Conservation (phyloP, 257 asterid genomes). For the Solanum sitiens region DNA sequence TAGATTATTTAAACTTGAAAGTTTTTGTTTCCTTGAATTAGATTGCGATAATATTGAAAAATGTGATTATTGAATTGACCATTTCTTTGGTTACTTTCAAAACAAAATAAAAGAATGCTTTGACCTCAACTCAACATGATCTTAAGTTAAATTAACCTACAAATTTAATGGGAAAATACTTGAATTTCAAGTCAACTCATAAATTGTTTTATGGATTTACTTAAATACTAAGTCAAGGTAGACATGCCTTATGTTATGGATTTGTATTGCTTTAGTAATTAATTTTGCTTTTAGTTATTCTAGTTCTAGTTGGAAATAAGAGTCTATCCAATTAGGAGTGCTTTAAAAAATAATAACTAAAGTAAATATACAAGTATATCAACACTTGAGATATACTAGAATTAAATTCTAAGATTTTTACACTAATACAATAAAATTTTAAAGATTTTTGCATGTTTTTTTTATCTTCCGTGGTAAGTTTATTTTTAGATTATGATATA, state of each 20-base stretch:
- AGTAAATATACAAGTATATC: too few species aligned
- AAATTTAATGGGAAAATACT: background rate
- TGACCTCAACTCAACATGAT: background rate
- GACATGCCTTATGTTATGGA: background rate
- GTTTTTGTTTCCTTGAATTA: background rate
- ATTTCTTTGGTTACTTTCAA: background rate
- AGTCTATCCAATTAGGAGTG: background rate
- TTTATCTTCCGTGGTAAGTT: too few species aligned
- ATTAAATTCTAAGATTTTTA: too few species aligned
- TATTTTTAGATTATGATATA: too few species aligned
- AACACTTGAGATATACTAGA: too few species aligned
- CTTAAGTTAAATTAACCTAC: background rate
- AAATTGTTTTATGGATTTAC: background rate
- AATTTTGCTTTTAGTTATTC: background rate
- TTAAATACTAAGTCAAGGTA: background rate
- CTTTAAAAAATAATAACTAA: background rate
- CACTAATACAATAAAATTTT: too few species aligned
- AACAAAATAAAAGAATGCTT: background rate
- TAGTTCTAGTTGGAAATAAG: background rate
- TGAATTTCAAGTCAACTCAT: background rate
- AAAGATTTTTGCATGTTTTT: too few species aligned
- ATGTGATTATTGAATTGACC: background rate
- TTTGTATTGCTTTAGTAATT: background rate
- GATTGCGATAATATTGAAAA: background rate
- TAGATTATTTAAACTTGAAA: background rate